These are phyloP conservation scores for Rhodocollybia butyracea DNA, from an alignment of 768 basidiomycete species.

Conservation along the genomic window DNA sequence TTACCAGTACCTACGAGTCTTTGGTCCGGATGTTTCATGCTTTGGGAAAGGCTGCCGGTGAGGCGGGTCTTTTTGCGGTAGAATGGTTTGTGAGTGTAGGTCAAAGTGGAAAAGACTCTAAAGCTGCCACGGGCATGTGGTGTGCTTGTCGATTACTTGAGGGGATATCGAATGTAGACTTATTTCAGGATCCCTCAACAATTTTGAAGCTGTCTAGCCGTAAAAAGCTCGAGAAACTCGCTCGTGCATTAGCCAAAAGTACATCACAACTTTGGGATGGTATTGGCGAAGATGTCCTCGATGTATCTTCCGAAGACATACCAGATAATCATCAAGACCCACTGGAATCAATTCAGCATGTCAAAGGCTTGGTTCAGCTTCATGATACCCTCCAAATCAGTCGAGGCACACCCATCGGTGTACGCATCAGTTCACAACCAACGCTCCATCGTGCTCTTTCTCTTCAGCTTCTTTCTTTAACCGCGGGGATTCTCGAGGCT, in stretches of 20 bases:
- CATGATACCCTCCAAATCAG: conserved; percentile 54
- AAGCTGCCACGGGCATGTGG: conserved; percentile 77
- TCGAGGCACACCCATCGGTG: conserved; percentile 28
- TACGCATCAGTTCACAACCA: conserved; percentile 40
- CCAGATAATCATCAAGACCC: conserved; percentile 26
- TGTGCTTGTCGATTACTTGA: conserved; percentile 74
- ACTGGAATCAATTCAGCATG: conserved; percentile 51
- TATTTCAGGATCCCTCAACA: conserved; percentile 27
- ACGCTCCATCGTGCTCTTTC: conserved; percentile 67
- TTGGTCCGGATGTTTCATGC: conserved; percentile 72
- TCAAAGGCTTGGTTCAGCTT: conserved; percentile 62
- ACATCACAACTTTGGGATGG: conserved; percentile 74
- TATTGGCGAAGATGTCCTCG: conserved; percentile 26
- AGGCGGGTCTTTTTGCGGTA: conserved; percentile 68
- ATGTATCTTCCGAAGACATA: neutral
- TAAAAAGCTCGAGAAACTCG: conserved; percentile 60
- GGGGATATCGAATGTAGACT: conserved; percentile 54
- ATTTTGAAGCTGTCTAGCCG: conserved; percentile 28
- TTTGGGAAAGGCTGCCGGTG: conserved; percentile 66
- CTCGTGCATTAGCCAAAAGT: conserved; percentile 56
- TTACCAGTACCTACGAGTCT: conserved; percentile 46
- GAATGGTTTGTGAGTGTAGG: conserved; percentile 76
- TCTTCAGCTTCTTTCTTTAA: conserved; percentile 72
- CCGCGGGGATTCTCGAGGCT: conserved; percentile 67
- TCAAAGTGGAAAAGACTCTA: conserved; percentile 36